These are phyloP conservation scores for Gloeopeniophorella convolvens DNA, from an alignment of 768 basidiomycete genomes.

Conservation along the genomic window DNA sequence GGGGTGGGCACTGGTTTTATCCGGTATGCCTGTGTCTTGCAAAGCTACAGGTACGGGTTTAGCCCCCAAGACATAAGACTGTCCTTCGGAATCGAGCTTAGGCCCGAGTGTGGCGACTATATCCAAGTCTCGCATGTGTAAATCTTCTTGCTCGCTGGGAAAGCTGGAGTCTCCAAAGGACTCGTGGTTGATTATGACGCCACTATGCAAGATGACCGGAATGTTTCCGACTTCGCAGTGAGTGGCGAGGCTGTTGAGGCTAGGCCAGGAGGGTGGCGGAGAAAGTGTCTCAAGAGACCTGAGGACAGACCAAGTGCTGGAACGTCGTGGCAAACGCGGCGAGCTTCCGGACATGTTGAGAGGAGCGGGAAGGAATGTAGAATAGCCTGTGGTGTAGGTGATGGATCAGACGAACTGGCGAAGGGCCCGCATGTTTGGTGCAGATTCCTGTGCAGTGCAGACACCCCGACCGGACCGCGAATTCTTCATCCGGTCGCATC, in stretches of 20 bases:
- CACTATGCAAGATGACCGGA: constrained; percentile 16
- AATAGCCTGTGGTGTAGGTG: background rate
- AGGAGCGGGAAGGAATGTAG: background rate
- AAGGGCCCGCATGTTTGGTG: background rate
- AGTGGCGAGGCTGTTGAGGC: constrained; percentile 8
- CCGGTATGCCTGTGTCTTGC: too few relatives aligned
- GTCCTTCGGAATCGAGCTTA: background rate
- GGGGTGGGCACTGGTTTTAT: too few relatives aligned
- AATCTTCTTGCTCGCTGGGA: background rate
- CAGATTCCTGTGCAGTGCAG: background rate
- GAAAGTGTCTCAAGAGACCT: constrained; percentile 15
- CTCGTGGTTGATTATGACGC: background rate
- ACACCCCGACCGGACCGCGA: background rate
- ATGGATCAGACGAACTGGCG: background rate
- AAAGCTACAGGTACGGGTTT: too few relatives aligned
- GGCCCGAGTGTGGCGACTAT: background rate
- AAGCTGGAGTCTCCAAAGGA: background rate
- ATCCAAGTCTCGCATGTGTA: background rate
- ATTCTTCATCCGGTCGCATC: too few relatives aligned
- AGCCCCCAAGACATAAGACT: too few relatives aligned
- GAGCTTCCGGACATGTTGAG: constrained; percentile 5
- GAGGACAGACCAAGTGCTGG: constrained; percentile 16
- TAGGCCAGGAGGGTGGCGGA: constrained; percentile 16
- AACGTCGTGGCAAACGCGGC: background rate
- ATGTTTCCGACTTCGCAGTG: constrained; percentile 15